A percentile compares a stretch with the other conserved stretches of the same genome.
Evolutionary conservation across 345 rosid species (phyloP).

Genomic region (Rhodamnia rubescens): DNA sequence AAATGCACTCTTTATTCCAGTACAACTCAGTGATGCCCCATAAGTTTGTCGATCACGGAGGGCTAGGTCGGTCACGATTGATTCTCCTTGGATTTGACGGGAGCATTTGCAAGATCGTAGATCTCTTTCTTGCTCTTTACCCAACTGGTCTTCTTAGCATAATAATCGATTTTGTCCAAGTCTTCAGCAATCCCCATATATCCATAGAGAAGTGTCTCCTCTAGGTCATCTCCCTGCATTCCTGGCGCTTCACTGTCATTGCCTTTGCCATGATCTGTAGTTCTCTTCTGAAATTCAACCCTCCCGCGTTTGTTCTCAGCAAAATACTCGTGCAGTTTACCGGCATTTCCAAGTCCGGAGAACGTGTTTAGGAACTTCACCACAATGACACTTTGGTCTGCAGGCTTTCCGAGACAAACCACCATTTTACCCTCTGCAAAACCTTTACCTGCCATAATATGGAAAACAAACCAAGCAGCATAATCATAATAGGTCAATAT

Average conservation of each 20-base stretch:
- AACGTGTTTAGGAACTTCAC: constrained; percentile 41
- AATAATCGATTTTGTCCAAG: constrained; percentile 40
- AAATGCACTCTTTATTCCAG: background rate
- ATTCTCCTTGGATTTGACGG: constrained; percentile 29
- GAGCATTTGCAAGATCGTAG: constrained; percentile 46
- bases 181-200: constrained; percentile 48
- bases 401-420: constrained; percentile 42
- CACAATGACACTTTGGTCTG: constrained; percentile 40
- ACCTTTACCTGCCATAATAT: constrained; percentile 27
- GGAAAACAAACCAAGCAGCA: background rate
- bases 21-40: background rate
- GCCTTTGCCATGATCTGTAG: constrained; percentile 3
- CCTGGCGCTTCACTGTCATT: constrained; percentile 1
- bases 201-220: constrained; percentile 31
- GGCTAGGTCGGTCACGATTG: background rate
- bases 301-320: constrained; percentile 30
- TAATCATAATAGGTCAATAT: background rate
- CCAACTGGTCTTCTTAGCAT: constrained; percentile 24
- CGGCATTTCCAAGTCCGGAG: constrained; percentile 34
- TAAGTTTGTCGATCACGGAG: background rate
- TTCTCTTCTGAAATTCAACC: constrained; percentile 17
- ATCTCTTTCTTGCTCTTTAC: constrained; percentile 50
- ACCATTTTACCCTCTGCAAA: constrained; percentile 35
- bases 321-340: constrained; percentile 33
- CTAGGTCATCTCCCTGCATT: constrained; percentile 14